Percentiles rank a stretch among this genome's conserved stretches.
Evolutionary conservation across 2,329 filamentous ascomycete genomes (phyloP).

Genomic region (Talaromyces sp.): DNA sequence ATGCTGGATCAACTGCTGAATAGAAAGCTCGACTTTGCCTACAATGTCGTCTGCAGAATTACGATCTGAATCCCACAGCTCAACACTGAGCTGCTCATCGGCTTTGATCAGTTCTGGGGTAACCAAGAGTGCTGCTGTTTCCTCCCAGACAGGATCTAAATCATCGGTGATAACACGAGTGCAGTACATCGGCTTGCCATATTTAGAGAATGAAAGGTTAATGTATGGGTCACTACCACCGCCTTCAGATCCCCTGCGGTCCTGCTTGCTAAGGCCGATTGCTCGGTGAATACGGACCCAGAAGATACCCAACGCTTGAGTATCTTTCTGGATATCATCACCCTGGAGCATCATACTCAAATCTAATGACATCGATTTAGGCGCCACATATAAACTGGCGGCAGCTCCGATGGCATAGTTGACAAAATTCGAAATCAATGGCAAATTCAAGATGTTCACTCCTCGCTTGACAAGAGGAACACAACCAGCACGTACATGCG

Average conservation of each 20-base stretch:
- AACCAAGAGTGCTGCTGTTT: conserved; percentile 79
- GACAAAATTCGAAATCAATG: conserved; percentile 92
- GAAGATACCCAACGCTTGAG: conserved; percentile 78
- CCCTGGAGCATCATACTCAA: conserved; percentile 86
- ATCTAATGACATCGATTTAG: conserved; percentile 90
- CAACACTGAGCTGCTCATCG: conserved; percentile 86
- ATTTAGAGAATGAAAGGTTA: conserved; percentile 91
- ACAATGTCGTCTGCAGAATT: conserved; percentile 92
- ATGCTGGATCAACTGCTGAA: conserved; percentile 92
- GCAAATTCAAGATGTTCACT: conserved; percentile 86
- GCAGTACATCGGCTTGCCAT: conserved; percentile 96
- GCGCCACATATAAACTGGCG: conserved; percentile 86
- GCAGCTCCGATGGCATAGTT: conserved; percentile 90
- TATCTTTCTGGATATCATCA: conserved; percentile 85
- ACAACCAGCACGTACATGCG: conserved; percentile 84
- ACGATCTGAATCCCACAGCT: conserved; percentile 94
- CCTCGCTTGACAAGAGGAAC: conserved; percentile 89
- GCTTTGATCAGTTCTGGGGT: conserved; percentile 88
- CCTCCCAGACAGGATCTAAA: conserved; percentile 88
- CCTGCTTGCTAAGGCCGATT: conserved; percentile 84
- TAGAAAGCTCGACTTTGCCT: conserved; percentile 87
- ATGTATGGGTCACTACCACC: conserved; percentile 95
- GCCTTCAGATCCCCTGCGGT: conserved; percentile 72
- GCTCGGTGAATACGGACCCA: conserved; percentile 91
- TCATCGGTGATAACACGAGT: conserved; percentile 94